phyloP scores from a whole-genome alignment of 441 rosid genomes.

The Omphalea diandra region DNA sequence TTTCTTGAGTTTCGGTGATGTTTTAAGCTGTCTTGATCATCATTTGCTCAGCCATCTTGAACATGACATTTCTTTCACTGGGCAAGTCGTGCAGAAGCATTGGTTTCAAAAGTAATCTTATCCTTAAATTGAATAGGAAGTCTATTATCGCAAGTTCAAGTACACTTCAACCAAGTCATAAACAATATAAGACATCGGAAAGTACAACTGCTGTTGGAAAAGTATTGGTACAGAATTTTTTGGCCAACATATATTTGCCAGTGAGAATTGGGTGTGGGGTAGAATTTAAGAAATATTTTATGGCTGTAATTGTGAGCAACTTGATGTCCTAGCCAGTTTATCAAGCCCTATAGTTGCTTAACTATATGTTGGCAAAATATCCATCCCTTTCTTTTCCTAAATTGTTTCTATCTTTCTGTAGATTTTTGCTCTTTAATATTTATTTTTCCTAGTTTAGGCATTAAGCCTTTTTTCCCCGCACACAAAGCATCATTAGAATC shows the following conservation, averaged over 20 bases:
- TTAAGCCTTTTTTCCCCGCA: slow-evolving; percentile 10
- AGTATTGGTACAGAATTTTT: background rate
- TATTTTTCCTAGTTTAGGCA: background rate
- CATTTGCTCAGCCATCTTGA: background rate
- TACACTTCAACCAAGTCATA: background rate
- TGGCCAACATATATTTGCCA: background rate
- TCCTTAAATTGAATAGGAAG: background rate
- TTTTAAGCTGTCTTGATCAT: too few relatives aligned
- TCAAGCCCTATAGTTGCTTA: background rate
- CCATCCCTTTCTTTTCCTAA: background rate
- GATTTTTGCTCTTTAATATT: background rate
- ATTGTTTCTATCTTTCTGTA: background rate
- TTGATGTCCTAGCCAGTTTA: background rate
- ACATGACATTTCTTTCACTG: background rate
- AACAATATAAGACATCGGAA: background rate
- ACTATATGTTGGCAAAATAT: background rate
- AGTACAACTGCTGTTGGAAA: background rate
- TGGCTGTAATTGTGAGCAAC: background rate
- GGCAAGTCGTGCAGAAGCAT: background rate
- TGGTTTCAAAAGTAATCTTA: background rate
- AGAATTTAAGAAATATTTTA: background rate
- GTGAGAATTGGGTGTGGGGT: background rate
- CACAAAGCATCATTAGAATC: background rate
- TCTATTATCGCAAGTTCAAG: background rate
- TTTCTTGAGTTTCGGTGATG: too few relatives aligned